A percentile compares a stretch with the other conserved stretches of the same genome.
phyloP scores from a whole-genome alignment of 2,329 filamentous ascomycete species.

The Penicillium glabrum region DNA sequence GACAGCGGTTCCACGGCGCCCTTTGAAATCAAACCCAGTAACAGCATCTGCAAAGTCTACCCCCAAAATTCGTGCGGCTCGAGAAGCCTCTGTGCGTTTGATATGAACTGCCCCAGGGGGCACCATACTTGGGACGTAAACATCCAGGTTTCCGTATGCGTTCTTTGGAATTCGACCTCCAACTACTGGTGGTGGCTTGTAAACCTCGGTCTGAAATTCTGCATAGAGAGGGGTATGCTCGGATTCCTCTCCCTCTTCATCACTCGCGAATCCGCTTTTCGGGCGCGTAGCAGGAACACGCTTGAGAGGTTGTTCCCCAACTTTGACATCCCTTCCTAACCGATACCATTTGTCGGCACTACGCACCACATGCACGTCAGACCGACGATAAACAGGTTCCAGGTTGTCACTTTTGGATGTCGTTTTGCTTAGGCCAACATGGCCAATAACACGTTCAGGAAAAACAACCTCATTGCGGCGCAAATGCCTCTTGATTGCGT shows the following conservation, averaged over 20 bases:
- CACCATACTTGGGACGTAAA: constrained; percentile 65
- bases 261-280: constrained; percentile 31
- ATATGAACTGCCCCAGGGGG: constrained; percentile 61
- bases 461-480: constrained; percentile 78
- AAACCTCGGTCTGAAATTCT: constrained; percentile 65
- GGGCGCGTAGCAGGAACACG: constrained; percentile 57
- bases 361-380: constrained; percentile 74
- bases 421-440: constrained; percentile 59
- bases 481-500: constrained; percentile 82
- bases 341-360: constrained; percentile 91
- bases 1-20: constrained; percentile 75
- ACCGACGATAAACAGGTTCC: constrained; percentile 78
- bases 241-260: constrained; percentile 46
- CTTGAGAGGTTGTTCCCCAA: constrained; percentile 79
- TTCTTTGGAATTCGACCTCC: constrained; percentile 68
- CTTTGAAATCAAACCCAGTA: constrained; percentile 85
- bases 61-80: constrained; percentile 72
- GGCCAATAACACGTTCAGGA: constrained; percentile 69
- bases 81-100: constrained; percentile 58
- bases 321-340: constrained; percentile 74
- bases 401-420: constrained; percentile 52
- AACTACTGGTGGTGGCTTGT: constrained; percentile 73
- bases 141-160: constrained; percentile 61
- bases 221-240: constrained; percentile 61
- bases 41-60: constrained; percentile 89